These are phyloP conservation scores for Clavulina sp. DNA, from an alignment of 768 basidiomycete genomes.

Conservation along the genomic window DNA sequence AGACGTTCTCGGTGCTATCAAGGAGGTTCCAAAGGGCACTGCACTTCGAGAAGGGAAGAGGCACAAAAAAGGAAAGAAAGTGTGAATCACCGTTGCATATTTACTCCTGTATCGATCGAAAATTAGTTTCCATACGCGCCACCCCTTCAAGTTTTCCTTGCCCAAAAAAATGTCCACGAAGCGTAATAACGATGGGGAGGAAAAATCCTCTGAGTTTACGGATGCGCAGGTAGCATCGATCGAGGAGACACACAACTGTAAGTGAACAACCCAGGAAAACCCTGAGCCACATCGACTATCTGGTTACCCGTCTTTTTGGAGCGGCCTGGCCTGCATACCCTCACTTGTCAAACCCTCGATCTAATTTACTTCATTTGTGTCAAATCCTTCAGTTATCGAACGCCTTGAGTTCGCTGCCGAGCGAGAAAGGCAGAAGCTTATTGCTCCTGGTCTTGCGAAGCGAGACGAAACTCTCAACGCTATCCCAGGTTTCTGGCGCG, in stretches of 20 bases:
- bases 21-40: constrained; percentile 29
- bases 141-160: too few species aligned
- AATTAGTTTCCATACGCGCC: too few species aligned
- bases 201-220: constrained; percentile 5
- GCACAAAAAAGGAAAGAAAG: constrained; percentile 11
- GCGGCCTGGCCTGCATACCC: not conserved
- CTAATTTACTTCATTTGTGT: not conserved
- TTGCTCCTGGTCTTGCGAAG: constrained; percentile 31
- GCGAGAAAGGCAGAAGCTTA: not conserved
- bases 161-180: not conserved
- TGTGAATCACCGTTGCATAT: too few species aligned
- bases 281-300: not conserved
- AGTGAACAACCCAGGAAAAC: not conserved
- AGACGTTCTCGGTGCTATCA: constrained; percentile 42
- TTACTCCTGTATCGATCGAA: too few species aligned
- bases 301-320: not conserved
- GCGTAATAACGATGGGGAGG: not conserved
- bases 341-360: not conserved
- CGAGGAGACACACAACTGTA: constrained; percentile 2
- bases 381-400: not conserved
- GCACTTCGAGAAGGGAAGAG: not conserved
- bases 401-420: constrained; percentile 1
- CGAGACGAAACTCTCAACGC: constrained; percentile 46
- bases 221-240: constrained; percentile 4
- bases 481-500: constrained; percentile 73